These are phyloP conservation scores for Cordyceps farinosa DNA, from an alignment of 2,329 filamentous ascomycete species.

Conservation along the genomic window DNA sequence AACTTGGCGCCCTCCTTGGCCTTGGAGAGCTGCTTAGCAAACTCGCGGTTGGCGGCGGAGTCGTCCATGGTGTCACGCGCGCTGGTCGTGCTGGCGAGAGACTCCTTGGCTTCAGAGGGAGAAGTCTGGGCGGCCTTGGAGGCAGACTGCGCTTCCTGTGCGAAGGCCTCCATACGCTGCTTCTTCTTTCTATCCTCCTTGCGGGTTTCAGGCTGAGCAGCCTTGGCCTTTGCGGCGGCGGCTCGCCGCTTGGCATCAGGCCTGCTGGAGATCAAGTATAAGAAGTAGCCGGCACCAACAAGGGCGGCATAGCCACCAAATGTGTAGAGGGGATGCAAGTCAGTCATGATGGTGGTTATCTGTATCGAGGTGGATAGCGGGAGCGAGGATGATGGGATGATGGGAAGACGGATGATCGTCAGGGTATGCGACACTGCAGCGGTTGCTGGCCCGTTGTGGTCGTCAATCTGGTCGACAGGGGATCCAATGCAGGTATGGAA, in stretches of 20 bases:
- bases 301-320: slow-evolving; percentile 36
- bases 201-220: slow-evolving; percentile 30
- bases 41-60: slow-evolving; percentile 67
- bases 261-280: slow-evolving; percentile 36
- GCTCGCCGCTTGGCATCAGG: slow-evolving; percentile 31
- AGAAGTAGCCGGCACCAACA: slow-evolving; percentile 33
- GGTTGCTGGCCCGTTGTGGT: not conserved
- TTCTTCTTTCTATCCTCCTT: slow-evolving; percentile 45
- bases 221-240: slow-evolving; percentile 27
- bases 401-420: slow-evolving; percentile 20
- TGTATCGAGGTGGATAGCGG: slow-evolving; percentile 5
- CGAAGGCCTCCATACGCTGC: slow-evolving; percentile 43
- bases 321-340: slow-evolving; percentile 36
- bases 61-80: slow-evolving; percentile 50
- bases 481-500: not conserved
- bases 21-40: slow-evolving; percentile 69
- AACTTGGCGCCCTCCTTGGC: slow-evolving; percentile 67
- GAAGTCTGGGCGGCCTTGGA: slow-evolving; percentile 38
- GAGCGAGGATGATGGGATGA: slow-evolving; percentile 2
- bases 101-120: slow-evolving; percentile 29
- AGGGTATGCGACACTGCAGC: slow-evolving; percentile 21
- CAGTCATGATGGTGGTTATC: slow-evolving; percentile 28
- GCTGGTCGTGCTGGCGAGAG: slow-evolving; percentile 23
- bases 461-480: not conserved
- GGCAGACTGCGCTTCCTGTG: slow-evolving; percentile 34